Conservation (phyloP, 345 rosid species). For the Heritiera fomes region DNA sequence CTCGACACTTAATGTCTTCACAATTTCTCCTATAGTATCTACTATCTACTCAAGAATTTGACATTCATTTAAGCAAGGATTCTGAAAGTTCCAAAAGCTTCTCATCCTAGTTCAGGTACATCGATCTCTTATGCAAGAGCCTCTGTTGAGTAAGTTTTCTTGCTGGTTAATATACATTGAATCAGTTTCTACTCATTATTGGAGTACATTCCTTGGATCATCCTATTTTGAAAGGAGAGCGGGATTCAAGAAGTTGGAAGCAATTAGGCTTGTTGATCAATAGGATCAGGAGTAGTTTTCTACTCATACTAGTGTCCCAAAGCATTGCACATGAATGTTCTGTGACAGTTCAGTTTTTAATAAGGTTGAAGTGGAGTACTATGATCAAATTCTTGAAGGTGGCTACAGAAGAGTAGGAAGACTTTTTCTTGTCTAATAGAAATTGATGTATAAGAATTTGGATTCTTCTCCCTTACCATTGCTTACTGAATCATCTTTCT, state of each 20-base stretch:
- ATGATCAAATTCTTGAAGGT: neutral
- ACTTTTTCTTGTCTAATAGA: neutral
- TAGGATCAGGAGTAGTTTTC: neutral
- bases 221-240: neutral
- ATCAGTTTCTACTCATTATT: neutral
- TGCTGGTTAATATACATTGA: neutral
- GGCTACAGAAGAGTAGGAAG: neutral
- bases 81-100: neutral
- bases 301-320: neutral
- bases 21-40: neutral
- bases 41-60: neutral
- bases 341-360: no score
- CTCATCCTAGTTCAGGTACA: neutral
- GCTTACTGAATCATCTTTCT: no score
- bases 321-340: neutral
- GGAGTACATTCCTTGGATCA: neutral
- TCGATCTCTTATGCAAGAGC: neutral
- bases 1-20: neutral
- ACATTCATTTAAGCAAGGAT: neutral
- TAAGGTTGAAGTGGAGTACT: neutral
- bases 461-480: no score
- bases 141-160: neutral
- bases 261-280: neutral
- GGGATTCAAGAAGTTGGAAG: neutral
- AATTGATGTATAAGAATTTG: no score